Evolutionary conservation across 2,329 filamentous ascomycete genomes (phyloP), one percentile per base, ranked within the genome.

Genomic region (Helicocarpus griseus): DNA sequence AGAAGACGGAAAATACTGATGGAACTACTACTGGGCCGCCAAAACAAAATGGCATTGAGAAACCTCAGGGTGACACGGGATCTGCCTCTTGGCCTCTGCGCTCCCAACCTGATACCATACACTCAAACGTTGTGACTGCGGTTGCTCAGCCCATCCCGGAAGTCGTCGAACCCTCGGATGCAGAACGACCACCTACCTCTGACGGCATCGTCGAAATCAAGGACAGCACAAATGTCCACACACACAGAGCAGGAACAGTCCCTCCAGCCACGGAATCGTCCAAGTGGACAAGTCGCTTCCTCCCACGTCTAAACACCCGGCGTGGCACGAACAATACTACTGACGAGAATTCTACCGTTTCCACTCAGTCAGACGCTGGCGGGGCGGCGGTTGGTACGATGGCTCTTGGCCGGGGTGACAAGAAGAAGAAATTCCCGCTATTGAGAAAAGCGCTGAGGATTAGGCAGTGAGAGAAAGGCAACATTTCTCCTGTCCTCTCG

Each of bases 381-480:
- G n/a, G n/a, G n/a, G 19, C 40, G 4, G 35, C 46, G 19, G 22
- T 44, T 13, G 31, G 45, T 13, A 26, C 69, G 17, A 62, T 64
- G n/a, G 62, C 67, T 31, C 61, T 64, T 39, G 59, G 61, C 4
- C 61, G 61, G 19, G 69, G 66, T 19, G 44, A 35, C 3, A 47
- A 35, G 33, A 72, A 70, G 53, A 74, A 73, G 57, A 69, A 69
- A 52, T 74, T 74, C 49, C 67, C 67, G 7, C 61, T 68, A 52
- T 60, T 75, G 49, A 66, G 71, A 40, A 72, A 69, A 53, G 72
- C 71, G 19, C 71, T 75, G 54, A 68, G 71, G 21, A 58, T 74
- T 54, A 64, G 65, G 39, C 58, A 64, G 45, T 67, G 56, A 59
- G 24, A 26, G n/a, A 21, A 47, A 24, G 17, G 11, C 24, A 35